Evolutionary conservation across 73 alveolate genomes (phyloP).

Genomic region (Paramecium biaurelia): DNA sequence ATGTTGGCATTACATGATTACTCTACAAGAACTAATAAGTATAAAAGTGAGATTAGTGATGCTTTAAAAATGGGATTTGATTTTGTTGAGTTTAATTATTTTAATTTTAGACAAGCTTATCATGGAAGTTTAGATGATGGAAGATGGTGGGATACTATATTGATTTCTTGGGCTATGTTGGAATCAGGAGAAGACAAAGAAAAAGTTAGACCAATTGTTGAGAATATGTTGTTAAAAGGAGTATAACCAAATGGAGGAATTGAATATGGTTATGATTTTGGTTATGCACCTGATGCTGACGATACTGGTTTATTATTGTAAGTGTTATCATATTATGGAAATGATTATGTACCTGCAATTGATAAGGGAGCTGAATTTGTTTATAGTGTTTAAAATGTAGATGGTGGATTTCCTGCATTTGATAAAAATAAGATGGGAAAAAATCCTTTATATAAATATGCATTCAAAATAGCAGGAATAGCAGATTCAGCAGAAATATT

Average conservation of each 20-base stretch:
- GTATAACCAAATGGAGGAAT: conserved; percentile 59
- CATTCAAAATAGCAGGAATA: conserved; percentile 62
- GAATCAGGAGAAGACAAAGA: conserved; percentile 61
- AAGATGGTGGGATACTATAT: conserved; percentile 66
- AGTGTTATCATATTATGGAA: conserved; percentile 14
- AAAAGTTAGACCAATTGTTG: conserved; percentile 48
- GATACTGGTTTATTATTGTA: conserved; percentile 59
- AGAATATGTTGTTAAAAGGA: conserved; percentile 56
- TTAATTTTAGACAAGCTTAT: conserved; percentile 55
- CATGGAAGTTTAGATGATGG: conserved; percentile 64
- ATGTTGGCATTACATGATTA: conserved; percentile 56
- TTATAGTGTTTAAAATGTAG: conserved; percentile 21
- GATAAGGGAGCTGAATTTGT: conserved; percentile 43
- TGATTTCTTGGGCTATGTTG: conserved; percentile 57
- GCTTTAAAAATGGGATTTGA: conserved; percentile 7
- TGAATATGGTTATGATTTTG: conserved; percentile 64
- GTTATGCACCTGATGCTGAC: conserved; percentile 66
- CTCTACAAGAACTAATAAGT: background rate
- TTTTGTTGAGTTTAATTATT: conserved; percentile 56
- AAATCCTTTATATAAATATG: conserved; percentile 46
- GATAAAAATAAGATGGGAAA: conserved; percentile 56
- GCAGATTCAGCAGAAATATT: conserved; percentile 66
- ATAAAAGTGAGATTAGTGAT: background rate
- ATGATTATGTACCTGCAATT: background rate
- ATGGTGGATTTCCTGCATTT: conserved; percentile 68